Conservation (phyloP, 495 filamentous ascomycete species). For the Terfezia claveryi region DNA sequence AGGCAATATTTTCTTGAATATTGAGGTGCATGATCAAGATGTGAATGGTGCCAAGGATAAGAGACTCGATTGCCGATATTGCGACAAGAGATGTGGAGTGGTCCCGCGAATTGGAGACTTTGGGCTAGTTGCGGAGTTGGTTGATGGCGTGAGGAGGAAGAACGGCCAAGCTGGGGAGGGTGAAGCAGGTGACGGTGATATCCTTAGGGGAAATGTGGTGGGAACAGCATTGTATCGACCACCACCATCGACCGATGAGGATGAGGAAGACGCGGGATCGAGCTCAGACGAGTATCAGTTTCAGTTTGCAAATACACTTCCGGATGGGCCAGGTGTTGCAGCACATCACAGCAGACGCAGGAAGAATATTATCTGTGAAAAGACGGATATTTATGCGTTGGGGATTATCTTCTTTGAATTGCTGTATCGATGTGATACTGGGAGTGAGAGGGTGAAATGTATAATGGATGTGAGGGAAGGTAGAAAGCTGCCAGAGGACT, state of each 20-base stretch:
- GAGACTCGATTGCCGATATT: too few relatives aligned
- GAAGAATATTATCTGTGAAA: not conserved
- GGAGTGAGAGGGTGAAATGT: constrained; percentile 22
- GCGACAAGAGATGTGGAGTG: not conserved
- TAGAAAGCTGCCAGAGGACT: not conserved
- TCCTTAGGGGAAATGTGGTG: not conserved
- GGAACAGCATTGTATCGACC: not conserved
- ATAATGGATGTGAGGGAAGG: not conserved
- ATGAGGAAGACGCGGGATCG: not conserved
- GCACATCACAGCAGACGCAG: not conserved
- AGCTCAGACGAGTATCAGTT: not conserved
- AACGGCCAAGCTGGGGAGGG: not conserved
- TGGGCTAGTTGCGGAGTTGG: constrained; percentile 25
- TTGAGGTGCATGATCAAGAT: constrained; percentile 50
- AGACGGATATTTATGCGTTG: constrained; percentile 25
- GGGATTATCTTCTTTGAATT: constrained; percentile 30
- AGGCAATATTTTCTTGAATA: constrained; percentile 93
- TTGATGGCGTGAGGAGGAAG: constrained; percentile 7
- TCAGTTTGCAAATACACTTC: not conserved
- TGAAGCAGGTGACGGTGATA: not conserved
- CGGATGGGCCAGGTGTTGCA: not conserved
- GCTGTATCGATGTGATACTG: constrained; percentile 26
- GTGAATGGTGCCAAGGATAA: not conserved
- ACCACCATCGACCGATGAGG: not conserved
- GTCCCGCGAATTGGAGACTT: constrained; percentile 34